Evolutionary conservation across 352 stramenopile genomes (phyloP), one percentile per base, ranked within the genome.

Genomic region (Phytophthora kernoviae): DNA sequence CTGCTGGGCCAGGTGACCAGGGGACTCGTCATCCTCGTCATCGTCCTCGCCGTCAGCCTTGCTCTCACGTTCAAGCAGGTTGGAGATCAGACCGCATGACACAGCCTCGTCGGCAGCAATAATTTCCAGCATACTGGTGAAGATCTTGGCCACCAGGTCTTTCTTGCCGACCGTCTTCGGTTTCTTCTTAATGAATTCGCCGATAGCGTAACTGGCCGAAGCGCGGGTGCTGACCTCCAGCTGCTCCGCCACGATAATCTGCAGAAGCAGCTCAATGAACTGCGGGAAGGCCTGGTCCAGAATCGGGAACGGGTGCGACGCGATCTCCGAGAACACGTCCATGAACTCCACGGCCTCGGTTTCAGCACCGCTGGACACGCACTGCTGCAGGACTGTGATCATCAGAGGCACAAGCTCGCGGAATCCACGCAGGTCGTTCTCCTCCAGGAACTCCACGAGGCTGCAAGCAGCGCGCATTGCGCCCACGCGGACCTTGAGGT

Each of bases 121-220:
- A 44, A 94, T 89, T 70, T 96, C 78, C 26, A 96, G 62, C 85
- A 96, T 96, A 5, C 81, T 86, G 22, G 73, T 90, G 58, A 96
- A 93, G 55, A 96, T 92, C 71, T 89, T 90, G 27, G 72, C 72
- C 30, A 94, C 85, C 5, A 94, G 68, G 36, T 82, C 72, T 66
- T 87, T 90, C 81, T 94, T 96, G 54, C 84, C 85, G 9, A 96
- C 74, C n/a, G 86, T 87, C 78, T 96, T 96, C 15, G 87, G 87
- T 70, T 96, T 96, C 66, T 88, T 87, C 71, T 93, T 93, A 49
- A 94, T 85, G 60, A 96, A 91, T 65, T 93, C 84, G 30, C 87
- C 86, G 14, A 94, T 83, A 10, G 83, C 82, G 67, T 89, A 91
- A 36, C 79, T 87, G n/a, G 87, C 87, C 33, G 87, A 89, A 1